These are phyloP conservation scores for Colletotrichum falcatum DNA, from an alignment of 2,329 filamentous ascomycete genomes.

Conservation along the genomic window DNA sequence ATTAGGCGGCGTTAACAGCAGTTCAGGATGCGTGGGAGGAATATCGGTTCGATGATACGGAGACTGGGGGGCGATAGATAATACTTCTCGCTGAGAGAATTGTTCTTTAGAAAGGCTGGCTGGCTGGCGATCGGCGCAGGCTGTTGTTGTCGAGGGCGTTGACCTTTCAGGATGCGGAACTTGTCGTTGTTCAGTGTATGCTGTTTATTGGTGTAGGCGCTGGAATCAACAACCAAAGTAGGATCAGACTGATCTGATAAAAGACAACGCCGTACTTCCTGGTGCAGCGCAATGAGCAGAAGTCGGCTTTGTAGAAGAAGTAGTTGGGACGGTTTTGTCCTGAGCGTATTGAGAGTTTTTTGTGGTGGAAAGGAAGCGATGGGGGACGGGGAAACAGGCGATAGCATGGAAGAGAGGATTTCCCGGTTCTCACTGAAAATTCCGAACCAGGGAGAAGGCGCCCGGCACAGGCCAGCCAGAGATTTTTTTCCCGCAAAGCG, in stretches of 20 bases:
- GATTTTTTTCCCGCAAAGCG: slow-evolving; percentile 10
- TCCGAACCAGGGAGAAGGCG: slow-evolving; percentile 27
- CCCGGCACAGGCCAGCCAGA: slow-evolving; percentile 20
- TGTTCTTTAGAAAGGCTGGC: background rate
- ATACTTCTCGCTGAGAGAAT: background rate
- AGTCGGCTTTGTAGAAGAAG: slow-evolving; percentile 11
- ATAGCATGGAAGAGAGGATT: slow-evolving; percentile 30
- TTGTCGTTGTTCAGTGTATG: slow-evolving; percentile 7
- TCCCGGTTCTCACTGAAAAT: slow-evolving; percentile 34
- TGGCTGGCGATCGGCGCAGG: background rate
- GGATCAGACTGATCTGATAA: slow-evolving; percentile 28
- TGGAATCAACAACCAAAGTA: background rate
- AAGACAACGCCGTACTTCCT: slow-evolving; percentile 1
- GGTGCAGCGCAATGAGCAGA: slow-evolving; percentile 15
- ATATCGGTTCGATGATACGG: background rate
- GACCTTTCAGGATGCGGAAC: slow-evolving; percentile 18
- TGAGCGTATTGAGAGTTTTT: slow-evolving; percentile 4
- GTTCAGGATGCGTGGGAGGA: background rate
- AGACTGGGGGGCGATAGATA: background rate
- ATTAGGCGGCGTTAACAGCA: background rate
- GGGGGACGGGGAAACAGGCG: slow-evolving; percentile 4
- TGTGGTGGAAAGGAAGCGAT: background rate
- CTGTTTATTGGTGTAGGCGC: background rate
- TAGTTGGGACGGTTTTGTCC: slow-evolving; percentile 24
- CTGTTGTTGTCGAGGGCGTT: slow-evolving; percentile 11